phyloP scores from a whole-genome alignment of 2,329 filamentous ascomycete species.

The Fusarium verrucosum region DNA sequence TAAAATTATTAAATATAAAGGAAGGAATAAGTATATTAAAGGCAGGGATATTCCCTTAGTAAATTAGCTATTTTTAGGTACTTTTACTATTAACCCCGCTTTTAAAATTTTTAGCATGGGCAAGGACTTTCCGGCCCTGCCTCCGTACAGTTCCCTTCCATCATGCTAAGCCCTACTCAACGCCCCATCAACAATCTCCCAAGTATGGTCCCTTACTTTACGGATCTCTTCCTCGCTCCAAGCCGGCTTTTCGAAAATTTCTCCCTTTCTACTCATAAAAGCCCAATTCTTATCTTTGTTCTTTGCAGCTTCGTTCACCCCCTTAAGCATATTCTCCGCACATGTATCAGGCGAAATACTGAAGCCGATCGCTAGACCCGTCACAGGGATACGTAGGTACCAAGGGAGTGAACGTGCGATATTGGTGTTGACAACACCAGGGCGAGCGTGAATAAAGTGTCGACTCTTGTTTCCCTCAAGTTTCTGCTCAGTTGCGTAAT shows the following conservation, averaged over 20 bases:
- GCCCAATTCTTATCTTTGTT: constrained; percentile 41
- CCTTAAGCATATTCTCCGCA: constrained; percentile 43
- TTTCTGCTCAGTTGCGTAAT: constrained; percentile 43
- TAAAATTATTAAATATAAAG: no score
- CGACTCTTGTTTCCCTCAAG: constrained; percentile 1
- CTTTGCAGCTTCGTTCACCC: constrained; percentile 18
- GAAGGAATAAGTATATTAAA: no score
- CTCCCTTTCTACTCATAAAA: constrained; percentile 46
- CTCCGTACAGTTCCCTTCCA: no score
- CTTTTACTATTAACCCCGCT: no score
- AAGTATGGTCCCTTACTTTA: constrained; percentile 47
- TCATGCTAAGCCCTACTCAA: neutral
- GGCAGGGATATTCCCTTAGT: no score
- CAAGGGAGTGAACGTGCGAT: constrained; percentile 45
- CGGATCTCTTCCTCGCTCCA: constrained; percentile 45
- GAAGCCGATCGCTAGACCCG: constrained; percentile 32
- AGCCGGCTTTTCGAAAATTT: constrained; percentile 37
- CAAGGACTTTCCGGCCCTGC: no score
- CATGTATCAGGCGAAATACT: constrained; percentile 42
- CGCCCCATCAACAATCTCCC: constrained; percentile 43
- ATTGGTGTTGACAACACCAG: constrained; percentile 52
- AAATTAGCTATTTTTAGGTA: no score
- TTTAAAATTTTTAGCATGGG: no score
- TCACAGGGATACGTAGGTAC: constrained; percentile 37
- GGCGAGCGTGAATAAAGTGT: constrained; percentile 54